phyloP scores from a whole-genome alignment of 352 stramenopile genomes.

The Phytophthora niederhauseri region DNA sequence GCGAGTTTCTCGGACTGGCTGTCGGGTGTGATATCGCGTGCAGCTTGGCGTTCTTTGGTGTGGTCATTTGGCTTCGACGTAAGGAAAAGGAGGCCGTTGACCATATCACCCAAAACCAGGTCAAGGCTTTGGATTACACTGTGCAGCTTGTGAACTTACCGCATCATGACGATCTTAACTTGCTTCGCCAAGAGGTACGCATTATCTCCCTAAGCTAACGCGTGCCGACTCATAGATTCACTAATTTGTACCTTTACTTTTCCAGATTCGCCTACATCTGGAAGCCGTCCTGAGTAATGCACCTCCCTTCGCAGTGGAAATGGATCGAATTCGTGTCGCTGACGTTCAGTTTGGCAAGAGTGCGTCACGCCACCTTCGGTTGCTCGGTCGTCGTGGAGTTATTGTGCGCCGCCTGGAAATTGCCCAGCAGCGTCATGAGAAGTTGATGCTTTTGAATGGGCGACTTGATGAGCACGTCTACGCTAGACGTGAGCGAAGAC shows the following conservation, averaged over 20 bases:
- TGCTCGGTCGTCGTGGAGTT: conserved; percentile 63
- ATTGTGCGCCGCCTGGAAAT: conserved; percentile 72
- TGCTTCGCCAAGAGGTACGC: conserved; percentile 67
- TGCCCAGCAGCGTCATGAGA: conserved; percentile 68
- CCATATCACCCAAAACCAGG: conserved; percentile 62
- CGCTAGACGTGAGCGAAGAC: conserved; percentile 42
- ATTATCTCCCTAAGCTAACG: conserved; percentile 1
- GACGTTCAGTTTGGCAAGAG: conserved; percentile 85
- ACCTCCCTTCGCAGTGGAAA: conserved; percentile 53
- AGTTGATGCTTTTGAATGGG: conserved; percentile 59
- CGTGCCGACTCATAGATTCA: neutral
- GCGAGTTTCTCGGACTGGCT: conserved; percentile 69
- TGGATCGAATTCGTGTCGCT: conserved; percentile 70
- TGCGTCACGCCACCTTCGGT: conserved; percentile 56
- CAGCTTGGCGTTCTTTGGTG: conserved; percentile 67
- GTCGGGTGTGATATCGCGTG: conserved; percentile 76
- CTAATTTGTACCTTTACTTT: neutral
- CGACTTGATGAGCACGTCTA: conserved; percentile 50
- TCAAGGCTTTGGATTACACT: conserved; percentile 80
- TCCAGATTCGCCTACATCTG: conserved; percentile 66
- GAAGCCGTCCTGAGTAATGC: conserved; percentile 63
- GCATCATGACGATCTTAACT: conserved; percentile 57
- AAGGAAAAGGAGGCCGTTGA: conserved; percentile 73
- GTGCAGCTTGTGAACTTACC: conserved; percentile 78
- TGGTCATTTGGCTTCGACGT: conserved; percentile 73